Evolutionary conservation across 2,329 filamentous ascomycete genomes (phyloP).

Genomic region (Penicillium griseofulvum): DNA sequence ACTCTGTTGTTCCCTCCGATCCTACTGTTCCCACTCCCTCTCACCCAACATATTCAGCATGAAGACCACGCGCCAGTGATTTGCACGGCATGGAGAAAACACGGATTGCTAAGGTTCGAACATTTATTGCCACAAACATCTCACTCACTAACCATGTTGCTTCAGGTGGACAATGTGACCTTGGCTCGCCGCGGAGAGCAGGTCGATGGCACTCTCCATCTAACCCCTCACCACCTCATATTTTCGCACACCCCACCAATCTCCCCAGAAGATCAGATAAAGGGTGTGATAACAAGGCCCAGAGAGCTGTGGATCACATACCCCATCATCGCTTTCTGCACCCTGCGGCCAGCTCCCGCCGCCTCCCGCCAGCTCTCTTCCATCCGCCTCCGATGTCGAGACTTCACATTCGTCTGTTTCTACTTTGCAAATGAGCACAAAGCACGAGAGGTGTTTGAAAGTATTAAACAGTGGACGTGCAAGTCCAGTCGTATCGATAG

Average conservation of each 20-base stretch:
- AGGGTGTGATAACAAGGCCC: constrained; percentile 46
- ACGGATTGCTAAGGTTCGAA: constrained; percentile 44
- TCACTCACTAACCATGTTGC: constrained; percentile 1
- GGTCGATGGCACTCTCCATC: constrained; percentile 59
- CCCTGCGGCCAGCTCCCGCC: constrained; percentile 69
- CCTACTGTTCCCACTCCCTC: constrained; percentile 2
- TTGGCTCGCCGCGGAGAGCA: constrained; percentile 57
- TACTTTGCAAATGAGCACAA: constrained; percentile 73
- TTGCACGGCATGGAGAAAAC: constrained; percentile 44
- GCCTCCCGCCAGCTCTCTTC: constrained; percentile 70
- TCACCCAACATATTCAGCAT: constrained; percentile 20
- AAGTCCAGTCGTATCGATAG: constrained; percentile 80
- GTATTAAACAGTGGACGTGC: constrained; percentile 76
- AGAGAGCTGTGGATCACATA: constrained; percentile 91
- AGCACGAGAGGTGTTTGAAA: constrained; percentile 84
- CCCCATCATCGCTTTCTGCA: constrained; percentile 82
- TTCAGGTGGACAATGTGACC: constrained; percentile 56
- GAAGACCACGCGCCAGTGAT: constrained; percentile 36
- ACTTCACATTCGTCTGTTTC: constrained; percentile 92
- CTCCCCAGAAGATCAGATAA: constrained; percentile 39
- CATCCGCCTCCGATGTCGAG: constrained; percentile 83
- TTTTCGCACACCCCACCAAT: constrained; percentile 56
- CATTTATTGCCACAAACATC: neutral
- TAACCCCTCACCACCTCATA: constrained; percentile 63
- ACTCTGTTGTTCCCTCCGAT: neutral